Percentiles rank a stretch among this genome's conserved stretches.
These are phyloP conservation scores for Pascua guehoae DNA, from an alignment of 1,284 basidiomycete species.

Conservation along the genomic window DNA sequence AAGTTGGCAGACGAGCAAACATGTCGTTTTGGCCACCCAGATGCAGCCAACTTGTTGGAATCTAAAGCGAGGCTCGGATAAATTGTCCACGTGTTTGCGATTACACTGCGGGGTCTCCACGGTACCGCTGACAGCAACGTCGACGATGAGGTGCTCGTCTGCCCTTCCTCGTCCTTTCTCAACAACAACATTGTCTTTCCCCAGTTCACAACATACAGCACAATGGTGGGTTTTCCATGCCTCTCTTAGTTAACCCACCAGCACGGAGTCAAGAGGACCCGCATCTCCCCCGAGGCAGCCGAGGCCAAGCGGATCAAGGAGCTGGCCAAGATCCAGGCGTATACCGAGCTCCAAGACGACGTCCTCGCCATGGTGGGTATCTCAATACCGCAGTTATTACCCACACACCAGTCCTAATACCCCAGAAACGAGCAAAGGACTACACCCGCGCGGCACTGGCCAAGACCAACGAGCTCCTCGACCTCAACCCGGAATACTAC, in stretches of 20 bases:
- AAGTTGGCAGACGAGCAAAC: too few relatives aligned
- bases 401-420: neutral
- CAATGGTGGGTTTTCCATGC: constrained; percentile 6
- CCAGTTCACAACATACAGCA: neutral
- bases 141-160: too few relatives aligned
- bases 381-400: neutral
- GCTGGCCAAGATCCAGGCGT: constrained; percentile 68
- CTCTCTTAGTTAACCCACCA: neutral
- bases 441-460: constrained; percentile 66
- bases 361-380: constrained; percentile 63
- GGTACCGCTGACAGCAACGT: too few relatives aligned
- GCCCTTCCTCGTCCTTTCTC: too few relatives aligned
- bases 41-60: neutral
- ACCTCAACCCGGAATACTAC: constrained; percentile 83
- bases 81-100: neutral
- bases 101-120: neutral
- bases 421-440: constrained; percentile 64
- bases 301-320: constrained; percentile 68
- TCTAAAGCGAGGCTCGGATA: neutral
- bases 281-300: constrained; percentile 60
- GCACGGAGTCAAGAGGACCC: constrained; percentile 75
- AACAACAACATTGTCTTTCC: neutral
- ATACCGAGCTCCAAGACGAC: constrained; percentile 63
- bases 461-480: constrained; percentile 70
- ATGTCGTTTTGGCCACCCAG: neutral